phyloP scores from a whole-genome alignment of 768 basidiomycete genomes.

The Lactarius quietus region DNA sequence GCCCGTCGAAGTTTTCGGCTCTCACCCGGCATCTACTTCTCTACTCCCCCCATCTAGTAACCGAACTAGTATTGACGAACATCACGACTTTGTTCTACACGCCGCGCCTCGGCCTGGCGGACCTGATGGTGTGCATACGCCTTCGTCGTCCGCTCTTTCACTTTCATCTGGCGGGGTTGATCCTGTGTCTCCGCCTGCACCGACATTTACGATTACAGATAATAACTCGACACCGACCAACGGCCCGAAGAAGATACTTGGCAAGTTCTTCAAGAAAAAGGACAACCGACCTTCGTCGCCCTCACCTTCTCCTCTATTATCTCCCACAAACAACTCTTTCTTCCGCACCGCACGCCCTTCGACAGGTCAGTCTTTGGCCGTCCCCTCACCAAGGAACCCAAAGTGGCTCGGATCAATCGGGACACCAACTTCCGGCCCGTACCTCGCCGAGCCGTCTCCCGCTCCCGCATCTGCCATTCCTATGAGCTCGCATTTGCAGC shows the following conservation, averaged over 20 bases:
- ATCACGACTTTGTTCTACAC: conserved; percentile 4
- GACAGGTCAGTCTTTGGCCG: conserved; percentile 3
- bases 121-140: conserved; percentile 19
- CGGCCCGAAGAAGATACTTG: conserved; percentile 59
- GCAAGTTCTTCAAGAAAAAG: conserved; percentile 67
- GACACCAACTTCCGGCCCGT: conserved; percentile 12
- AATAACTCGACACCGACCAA: conserved; percentile 30
- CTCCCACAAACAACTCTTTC: conserved; percentile 10
- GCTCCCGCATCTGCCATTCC: conserved; percentile 10
- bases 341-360: conserved; percentile 13
- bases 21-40: conserved; percentile 24
- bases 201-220: conserved; percentile 28
- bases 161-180: conserved; percentile 22
- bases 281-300: conserved; percentile 28
- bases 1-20: conserved; percentile 69
- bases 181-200: conserved; percentile 23
- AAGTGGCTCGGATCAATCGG: conserved; percentile 23
- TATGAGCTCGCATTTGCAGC: conserved; percentile 32
- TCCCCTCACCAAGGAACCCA: conserved; percentile 10
- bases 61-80: conserved; percentile 34
- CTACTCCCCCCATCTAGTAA: conserved; percentile 24
- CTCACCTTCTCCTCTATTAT: conserved; percentile 13
- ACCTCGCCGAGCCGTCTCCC: conserved; percentile 9
- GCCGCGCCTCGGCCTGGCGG: not conserved
- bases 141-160: conserved; percentile 25